Evolutionary conservation across 495 filamentous ascomycete species (phyloP).

Genomic region (Aspergillus biplanus): DNA sequence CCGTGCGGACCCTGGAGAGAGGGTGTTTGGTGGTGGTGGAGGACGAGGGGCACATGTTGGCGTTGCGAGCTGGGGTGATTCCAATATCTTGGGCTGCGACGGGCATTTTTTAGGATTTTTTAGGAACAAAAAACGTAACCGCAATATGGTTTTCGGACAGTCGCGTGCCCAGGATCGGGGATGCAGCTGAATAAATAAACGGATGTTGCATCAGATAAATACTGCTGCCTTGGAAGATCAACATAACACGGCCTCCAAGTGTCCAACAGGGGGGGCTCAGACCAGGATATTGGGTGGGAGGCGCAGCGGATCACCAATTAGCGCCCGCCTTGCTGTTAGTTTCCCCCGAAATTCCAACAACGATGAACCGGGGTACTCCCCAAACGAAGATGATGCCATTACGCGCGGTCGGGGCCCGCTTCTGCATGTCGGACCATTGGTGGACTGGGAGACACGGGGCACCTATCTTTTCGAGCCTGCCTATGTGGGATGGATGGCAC

Average conservation of each 20-base stretch:
- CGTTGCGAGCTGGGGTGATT: too few relatives aligned
- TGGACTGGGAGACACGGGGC: too few relatives aligned
- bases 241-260: not conserved
- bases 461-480: too few relatives aligned
- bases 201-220: not conserved
- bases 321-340: not conserved
- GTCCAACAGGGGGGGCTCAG: not conserved
- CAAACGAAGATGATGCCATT: too few relatives aligned
- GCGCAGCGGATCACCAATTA: not conserved
- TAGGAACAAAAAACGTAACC: too few relatives aligned
- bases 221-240: slow-evolving; percentile 1
- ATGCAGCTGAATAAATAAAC: not conserved
- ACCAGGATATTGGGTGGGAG: not conserved
- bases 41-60: not conserved
- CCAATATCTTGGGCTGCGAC: not conserved
- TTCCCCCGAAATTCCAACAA: too few relatives aligned
- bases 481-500: too few relatives aligned
- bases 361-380: too few relatives aligned
- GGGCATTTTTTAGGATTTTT: too few relatives aligned
- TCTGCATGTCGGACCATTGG: too few relatives aligned
- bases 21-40: not conserved
- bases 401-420: too few relatives aligned
- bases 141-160: not conserved
- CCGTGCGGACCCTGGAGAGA: not conserved
- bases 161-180: not conserved